A percentile compares a stretch with the other conserved stretches of the same genome.
Conservation (phyloP, 1,284 basidiomycete genomes). For the Ustilago lituana region DNA sequence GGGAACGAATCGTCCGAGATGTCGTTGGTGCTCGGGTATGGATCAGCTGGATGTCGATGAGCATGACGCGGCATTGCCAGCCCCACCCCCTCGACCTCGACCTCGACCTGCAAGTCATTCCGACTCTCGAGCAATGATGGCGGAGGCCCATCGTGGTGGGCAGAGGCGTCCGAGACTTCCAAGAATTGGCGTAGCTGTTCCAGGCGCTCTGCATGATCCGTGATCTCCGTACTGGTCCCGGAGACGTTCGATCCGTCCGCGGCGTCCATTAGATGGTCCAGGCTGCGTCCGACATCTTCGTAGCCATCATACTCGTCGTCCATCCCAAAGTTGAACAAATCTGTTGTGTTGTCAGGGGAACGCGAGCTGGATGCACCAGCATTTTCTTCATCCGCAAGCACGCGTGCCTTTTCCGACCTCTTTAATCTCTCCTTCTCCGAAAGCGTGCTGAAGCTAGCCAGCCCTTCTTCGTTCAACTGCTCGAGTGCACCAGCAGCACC, state of each 20-base stretch:
- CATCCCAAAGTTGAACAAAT: conserved; percentile 46
- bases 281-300: conserved; percentile 49
- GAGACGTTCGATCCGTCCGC: conserved; percentile 10
- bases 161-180: conserved; percentile 28
- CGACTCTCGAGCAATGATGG: conserved; percentile 53
- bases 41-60: conserved; percentile 33
- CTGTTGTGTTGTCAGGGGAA: not conserved
- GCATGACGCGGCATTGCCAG: conserved; percentile 47
- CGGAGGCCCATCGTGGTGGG: conserved; percentile 42
- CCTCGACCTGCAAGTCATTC: conserved; percentile 58
- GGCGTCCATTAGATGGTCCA: conserved; percentile 36
- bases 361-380: conserved; percentile 21
- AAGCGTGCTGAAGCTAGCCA: not conserved
- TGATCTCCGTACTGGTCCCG: conserved; percentile 11
- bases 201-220: conserved; percentile 36
- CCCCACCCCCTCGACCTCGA: conserved; percentile 60
- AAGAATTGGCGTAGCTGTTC: conserved; percentile 44
- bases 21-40: conserved; percentile 7
- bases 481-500: conserved; percentile 53
- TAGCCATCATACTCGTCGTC: conserved; percentile 60
- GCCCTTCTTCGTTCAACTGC: not conserved
- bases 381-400: conserved; percentile 11
- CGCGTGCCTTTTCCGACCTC: conserved; percentile 39
- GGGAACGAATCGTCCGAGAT: conserved; percentile 7
- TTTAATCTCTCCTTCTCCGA: conserved; percentile 38